Conservation (phyloP, 2,329 filamentous ascomycete genomes). For the Talaromyces atroroseus region DNA sequence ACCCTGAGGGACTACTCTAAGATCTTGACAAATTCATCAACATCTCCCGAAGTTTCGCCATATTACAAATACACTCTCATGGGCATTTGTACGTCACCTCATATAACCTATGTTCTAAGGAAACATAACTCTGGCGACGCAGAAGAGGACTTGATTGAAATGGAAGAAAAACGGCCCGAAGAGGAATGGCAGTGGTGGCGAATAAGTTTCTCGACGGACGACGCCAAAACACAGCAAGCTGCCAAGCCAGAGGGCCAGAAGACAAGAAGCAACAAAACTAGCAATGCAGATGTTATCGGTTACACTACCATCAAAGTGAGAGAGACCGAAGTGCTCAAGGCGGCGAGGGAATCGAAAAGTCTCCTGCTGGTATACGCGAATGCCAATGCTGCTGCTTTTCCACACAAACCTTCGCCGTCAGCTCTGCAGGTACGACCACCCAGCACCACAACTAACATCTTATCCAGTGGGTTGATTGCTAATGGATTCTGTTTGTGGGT, state of each 20-base stretch:
- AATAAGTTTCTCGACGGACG: slow-evolving; percentile 45
- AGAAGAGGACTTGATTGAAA: slow-evolving; percentile 12
- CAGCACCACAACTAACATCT: not conserved
- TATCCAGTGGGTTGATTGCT: not conserved
- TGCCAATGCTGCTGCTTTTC: slow-evolving; percentile 38
- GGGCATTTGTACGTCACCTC: slow-evolving; percentile 54
- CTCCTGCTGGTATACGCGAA: slow-evolving; percentile 58
- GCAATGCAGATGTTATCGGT: slow-evolving; percentile 31
- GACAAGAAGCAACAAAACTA: slow-evolving; percentile 15
- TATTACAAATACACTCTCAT: slow-evolving; percentile 51
- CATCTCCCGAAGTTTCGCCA: slow-evolving; percentile 35
- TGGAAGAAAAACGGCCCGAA: slow-evolving; percentile 20
- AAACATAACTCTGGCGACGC: slow-evolving; percentile 27
- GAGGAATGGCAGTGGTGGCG: slow-evolving; percentile 51
- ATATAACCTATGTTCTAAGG: slow-evolving; percentile 53
- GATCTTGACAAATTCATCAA: slow-evolving; percentile 42
- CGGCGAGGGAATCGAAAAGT: slow-evolving; percentile 48
- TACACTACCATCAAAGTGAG: slow-evolving; percentile 40
- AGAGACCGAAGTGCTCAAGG: slow-evolving; percentile 51
- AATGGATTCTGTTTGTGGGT: not conserved
- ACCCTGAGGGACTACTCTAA: slow-evolving; percentile 41
- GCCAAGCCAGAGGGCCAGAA: slow-evolving; percentile 15
- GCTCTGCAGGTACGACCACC: slow-evolving; percentile 31
- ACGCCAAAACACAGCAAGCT: slow-evolving; percentile 33
- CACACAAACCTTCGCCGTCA: slow-evolving; percentile 26